phyloP scores from a whole-genome alignment of 345 rosid genomes.

The Moringa oleifera region DNA sequence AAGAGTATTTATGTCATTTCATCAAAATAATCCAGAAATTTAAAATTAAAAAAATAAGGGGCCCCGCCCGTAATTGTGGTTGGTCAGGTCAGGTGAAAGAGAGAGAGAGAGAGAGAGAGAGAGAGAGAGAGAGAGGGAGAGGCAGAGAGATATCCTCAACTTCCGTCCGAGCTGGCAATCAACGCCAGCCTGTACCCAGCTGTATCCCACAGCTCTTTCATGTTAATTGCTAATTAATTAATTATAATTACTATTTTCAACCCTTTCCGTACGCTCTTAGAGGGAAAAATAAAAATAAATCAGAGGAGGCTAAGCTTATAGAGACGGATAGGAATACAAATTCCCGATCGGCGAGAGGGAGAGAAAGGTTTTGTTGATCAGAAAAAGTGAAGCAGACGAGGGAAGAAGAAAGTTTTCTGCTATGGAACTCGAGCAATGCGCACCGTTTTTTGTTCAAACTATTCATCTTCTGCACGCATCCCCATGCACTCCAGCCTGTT shows the following conservation, averaged over 20 bases:
- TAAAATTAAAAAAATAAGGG: too few species aligned
- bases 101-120: not conserved
- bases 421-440: not conserved
- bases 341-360: too few species aligned
- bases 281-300: not conserved
- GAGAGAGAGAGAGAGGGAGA: slow-evolving; percentile 15
- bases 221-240: too few species aligned
- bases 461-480: not conserved
- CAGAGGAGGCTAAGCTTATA: not conserved
- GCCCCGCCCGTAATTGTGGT: too few species aligned
- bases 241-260: too few species aligned
- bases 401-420: not conserved
- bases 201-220: slow-evolving; percentile 36
- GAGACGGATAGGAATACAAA: too few species aligned
- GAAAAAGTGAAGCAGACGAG: too few species aligned
- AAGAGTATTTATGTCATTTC: too few species aligned
- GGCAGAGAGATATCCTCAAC: slow-evolving; percentile 22
- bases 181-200: slow-evolving; percentile 53
- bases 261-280: slow-evolving; percentile 15
- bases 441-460: not conserved
- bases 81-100: slow-evolving; percentile 9
- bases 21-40: too few species aligned
- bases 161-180: slow-evolving; percentile 34
- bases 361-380: too few species aligned
- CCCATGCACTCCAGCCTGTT: not conserved